Base-by-base conservation (phyloP, 1,139 yeast species). In the Sugiyamaella neomexicana region DNA sequence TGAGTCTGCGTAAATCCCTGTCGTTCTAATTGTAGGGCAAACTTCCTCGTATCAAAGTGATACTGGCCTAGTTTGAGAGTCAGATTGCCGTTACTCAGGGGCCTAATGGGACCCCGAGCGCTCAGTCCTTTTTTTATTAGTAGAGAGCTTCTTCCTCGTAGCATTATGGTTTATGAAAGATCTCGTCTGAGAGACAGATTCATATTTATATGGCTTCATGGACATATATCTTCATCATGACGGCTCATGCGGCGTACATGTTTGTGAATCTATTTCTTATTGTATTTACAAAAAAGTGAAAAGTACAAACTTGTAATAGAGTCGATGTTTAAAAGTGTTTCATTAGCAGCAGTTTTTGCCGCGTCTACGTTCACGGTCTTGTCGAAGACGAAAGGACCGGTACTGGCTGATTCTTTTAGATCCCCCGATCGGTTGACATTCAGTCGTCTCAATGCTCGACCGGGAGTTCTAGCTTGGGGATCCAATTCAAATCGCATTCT, bases 1-100 rank as follows among this genome's bases (percentile, higher is more conserved):
- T 93, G 98, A 55, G 82, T 77, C 50, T 80, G 79, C 5, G 80
- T 78, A 69, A 93, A 89, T 8, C 96, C 95, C 55, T 85, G 83
- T 40, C 77, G 75, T 62, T 84, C 83, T 40, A 90, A 78, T 53
- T 83, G 80, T 59, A 80, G 78, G 1, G 86, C 89, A 64, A 89
- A 86, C 67, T 80, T 80, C 64, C 88, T 84, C 46, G 97, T 89
- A 67, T 89, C 95, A 63, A 89, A 86, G 63, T 82, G 75, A 60
- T 67, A 68, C 53, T 67, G 65, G 20, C 64, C 62, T 5, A 59
- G 54, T 50, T 60, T 58, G 25, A 59, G 42, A 17, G 46, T 17
- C 20, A 49, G 37, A 23, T 42, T 49, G 15, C 52, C 52, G 31
- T 49, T 41, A 15, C n/a, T 36, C 13, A 45, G 49, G 17, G 36